Evolutionary conservation across 2,329 filamentous ascomycete genomes (phyloP).

Genomic region (Epichloe bromicola): DNA sequence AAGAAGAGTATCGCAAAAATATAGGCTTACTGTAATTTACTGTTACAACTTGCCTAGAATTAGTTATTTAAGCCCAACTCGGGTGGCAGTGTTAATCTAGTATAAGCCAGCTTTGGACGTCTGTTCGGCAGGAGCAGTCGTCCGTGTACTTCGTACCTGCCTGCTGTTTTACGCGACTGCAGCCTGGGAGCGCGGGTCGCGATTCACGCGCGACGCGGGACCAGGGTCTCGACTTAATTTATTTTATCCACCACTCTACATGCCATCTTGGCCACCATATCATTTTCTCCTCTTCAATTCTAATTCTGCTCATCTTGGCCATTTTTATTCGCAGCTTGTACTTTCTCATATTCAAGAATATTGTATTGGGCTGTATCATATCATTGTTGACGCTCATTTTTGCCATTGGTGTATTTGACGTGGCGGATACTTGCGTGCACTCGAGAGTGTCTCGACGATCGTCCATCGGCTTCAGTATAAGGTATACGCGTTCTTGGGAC

Average conservation of each 20-base stretch:
- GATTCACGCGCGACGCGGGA: constrained; percentile 1
- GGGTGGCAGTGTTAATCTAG: too few species aligned
- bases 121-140: too few species aligned
- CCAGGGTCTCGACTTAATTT: background rate
- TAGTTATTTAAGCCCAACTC: too few species aligned
- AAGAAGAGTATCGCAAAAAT: too few species aligned
- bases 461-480: background rate
- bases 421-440: background rate
- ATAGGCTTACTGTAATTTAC: too few species aligned
- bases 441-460: background rate
- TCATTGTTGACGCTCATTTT: background rate
- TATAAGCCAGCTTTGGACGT: too few species aligned
- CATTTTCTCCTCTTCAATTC: background rate
- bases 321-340: background rate
- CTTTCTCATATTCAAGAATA: background rate
- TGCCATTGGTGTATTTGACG: background rate
- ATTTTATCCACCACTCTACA: background rate
- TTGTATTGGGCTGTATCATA: background rate
- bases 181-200: background rate
- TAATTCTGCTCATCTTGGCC: background rate
- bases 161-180: background rate
- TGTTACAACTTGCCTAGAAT: too few species aligned
- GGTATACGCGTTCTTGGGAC: background rate
- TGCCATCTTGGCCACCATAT: background rate
- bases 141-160: too few species aligned